Evolutionary conservation across 2,329 filamentous ascomycete species (phyloP), one percentile per base, ranked within the genome.

Genomic region (Scedosporium minutisporum): DNA sequence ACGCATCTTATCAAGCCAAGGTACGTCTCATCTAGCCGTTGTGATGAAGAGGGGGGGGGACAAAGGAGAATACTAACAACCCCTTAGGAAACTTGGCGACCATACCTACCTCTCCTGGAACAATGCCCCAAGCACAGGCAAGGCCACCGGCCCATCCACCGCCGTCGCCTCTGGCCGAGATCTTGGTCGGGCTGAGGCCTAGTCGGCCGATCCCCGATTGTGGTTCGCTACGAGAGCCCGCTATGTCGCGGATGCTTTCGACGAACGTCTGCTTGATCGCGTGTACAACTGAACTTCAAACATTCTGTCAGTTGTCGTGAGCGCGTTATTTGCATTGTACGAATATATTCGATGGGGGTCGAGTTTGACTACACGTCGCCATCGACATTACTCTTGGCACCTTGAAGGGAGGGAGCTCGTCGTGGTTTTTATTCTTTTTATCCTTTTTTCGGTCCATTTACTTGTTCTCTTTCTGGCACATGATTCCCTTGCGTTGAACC

Each of bases 31-130:
- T 27, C 61, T 23, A 16, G 62, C 55, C 16, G 21, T 14, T 27
- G 12, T 3, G 10, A 55, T 5, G 33, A 38, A 38, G 33, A 38
- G 12, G 33, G 12, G 33, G 3, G 33, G 9, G 10, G 10, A 38
- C 33, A 44, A 57, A 29, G 29, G 42, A 23, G 6, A 38, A 3
- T 53, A 18, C 57, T 63, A n/a, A 58, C 48, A 38, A 64, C 16
- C 2, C 6, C 5, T 12, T 67, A 93, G 95, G 71, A 99, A 97
- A 89, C 84, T 99, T 51, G 95, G 95, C 65, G 95, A 99, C 74
- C 95, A 97, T 75, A 97, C 92, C 7, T 97, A 99, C 74, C 83
- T 99, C 58, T 95, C 91, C 25, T 99, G 95, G 95, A 97, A 97
- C 74, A 85, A 85, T 64, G 77, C 76, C 1, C 80, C 81, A 1